Conservation (phyloP, 1,284 basidiomycete species). For the Ceratobasidium sp. region DNA sequence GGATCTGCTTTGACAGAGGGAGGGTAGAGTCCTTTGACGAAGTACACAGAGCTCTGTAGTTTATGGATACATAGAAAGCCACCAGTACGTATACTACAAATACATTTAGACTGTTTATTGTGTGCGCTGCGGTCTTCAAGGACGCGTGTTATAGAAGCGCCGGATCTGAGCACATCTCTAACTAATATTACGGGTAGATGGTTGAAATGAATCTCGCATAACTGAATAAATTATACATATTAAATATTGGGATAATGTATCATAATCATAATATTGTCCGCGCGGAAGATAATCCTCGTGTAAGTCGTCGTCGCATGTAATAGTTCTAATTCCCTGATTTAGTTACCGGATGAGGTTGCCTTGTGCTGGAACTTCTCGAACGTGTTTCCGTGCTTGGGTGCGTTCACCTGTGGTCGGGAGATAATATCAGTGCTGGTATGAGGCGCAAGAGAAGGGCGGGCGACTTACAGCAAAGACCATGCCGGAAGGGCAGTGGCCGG, state of each 20-base stretch:
- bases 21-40: background rate
- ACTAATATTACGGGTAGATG: background rate
- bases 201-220: background rate
- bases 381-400: constrained; percentile 27
- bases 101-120: no score
- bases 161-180: background rate
- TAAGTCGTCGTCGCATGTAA: no score
- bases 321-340: background rate
- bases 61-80: background rate
- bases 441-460: no score
- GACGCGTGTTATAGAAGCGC: no score
- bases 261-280: no score
- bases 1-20: background rate
- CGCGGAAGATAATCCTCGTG: no score
- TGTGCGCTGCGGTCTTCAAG: no score
- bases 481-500: constrained; percentile 26
- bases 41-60: background rate
- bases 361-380: constrained; percentile 30
- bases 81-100: background rate
- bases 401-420: constrained; percentile 3
- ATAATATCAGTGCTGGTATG: background rate
- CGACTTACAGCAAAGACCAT: constrained; percentile 43
- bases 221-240: background rate
- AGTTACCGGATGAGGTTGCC: constrained; percentile 16
- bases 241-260: background rate